Base-by-base conservation (phyloP, 768 basidiomycete genomes). In the Lactarius trivialis region DNA sequence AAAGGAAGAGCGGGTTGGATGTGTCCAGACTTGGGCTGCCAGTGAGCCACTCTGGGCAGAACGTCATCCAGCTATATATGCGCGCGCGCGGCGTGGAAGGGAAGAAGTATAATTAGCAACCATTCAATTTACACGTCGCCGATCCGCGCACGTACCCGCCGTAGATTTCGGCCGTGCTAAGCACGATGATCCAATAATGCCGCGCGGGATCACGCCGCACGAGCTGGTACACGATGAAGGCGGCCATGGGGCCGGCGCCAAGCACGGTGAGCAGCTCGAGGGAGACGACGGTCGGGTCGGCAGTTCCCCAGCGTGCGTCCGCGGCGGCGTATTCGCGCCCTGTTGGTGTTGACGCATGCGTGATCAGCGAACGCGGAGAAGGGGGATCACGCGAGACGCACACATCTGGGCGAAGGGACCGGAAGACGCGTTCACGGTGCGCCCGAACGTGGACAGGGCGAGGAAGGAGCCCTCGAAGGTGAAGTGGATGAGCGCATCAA, bases 221-320 rank as follows among this genome's bases (percentile, higher is more conserved):
- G 26, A 93, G 78, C 70, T 85, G 84, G 63, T 81, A 80, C 43
- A 89, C 76, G 67, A 91, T 83, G 64, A 85, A 89, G 71, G 81
- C 85, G 70, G 86, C 88, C 58, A 93, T 70, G 0, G 90, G 87
- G 0, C 85, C 91, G 19, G 82, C 88, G 24, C 85, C 85, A 36
- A 93, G 78, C 12, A 93, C 91, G 7, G 91, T 94, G 64, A 94
- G 77, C 59, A 93, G 72, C 71, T 94, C 91, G 36, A 94, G 82
- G 7, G 90, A 85, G 50, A 94, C 89, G 56, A 93, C 79, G 1
- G 86, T 88, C 1, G 88, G 82, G 69, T 94, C 91, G 0, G 90
- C 77, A 49, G 79, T 70, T 15, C 89, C 91, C 92, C 92, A 94
- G 45, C 91, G 84, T 58, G 82, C 80, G 70, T 94, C 91, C 6